These are phyloP conservation scores for Pseudogymnoascus sp. DNA, from an alignment of 2,329 filamentous ascomycete species.

Conservation along the genomic window DNA sequence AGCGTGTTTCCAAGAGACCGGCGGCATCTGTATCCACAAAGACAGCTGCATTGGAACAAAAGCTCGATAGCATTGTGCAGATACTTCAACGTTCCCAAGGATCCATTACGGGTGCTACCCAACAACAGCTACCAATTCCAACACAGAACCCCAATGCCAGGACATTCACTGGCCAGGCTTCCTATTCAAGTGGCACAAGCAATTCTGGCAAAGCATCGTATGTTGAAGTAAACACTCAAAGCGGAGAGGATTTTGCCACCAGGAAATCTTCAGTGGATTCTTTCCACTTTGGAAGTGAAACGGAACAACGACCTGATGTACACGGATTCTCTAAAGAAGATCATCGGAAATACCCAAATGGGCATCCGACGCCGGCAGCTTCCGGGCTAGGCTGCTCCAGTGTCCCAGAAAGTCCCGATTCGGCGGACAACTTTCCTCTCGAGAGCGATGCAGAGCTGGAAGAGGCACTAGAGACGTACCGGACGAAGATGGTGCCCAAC, in stretches of 20 bases:
- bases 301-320: not conserved
- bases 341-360: not conserved
- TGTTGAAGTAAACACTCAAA: not conserved
- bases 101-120: not conserved
- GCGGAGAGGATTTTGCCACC: not conserved
- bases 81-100: constrained; percentile 15
- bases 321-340: not conserved
- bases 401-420: not conserved
- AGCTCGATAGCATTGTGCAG: constrained; percentile 18
- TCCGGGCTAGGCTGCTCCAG: not conserved
- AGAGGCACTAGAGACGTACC: constrained; percentile 11
- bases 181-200: not conserved
- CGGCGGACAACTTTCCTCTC: not conserved
- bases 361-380: not conserved
- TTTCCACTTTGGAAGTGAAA: not conserved
- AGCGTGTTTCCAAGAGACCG: constrained; percentile 12
- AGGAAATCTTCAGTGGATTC: not conserved
- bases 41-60: constrained; percentile 18
- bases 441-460: constrained; percentile 11
- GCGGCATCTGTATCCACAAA: constrained; percentile 13
- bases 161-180: not conserved
- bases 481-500: constrained; percentile 13
- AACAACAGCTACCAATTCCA: not conserved
- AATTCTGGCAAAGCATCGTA: not conserved
- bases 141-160: not conserved